Evolutionary conservation across 768 basidiomycete genomes (phyloP).

Genomic region (Rhodotorula paludigena): DNA sequence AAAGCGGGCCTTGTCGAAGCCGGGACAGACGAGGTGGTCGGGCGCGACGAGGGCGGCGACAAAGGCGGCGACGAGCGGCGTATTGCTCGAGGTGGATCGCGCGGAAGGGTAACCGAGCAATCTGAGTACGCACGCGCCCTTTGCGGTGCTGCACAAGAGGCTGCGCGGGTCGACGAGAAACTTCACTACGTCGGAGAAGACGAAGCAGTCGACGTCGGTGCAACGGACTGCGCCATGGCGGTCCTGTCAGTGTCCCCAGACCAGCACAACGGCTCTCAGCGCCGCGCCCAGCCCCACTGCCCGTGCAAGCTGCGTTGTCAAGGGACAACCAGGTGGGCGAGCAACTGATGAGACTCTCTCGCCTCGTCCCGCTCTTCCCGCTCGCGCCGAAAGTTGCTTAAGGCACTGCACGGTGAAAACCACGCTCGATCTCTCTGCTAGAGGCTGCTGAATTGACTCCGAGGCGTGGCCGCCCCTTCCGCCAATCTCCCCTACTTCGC

Average conservation of each 20-base stretch:
- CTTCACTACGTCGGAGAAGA: conserved; percentile 84
- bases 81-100: conserved; percentile 91
- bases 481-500: no score
- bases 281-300: conserved; percentile 47
- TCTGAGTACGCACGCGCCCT: conserved; percentile 2
- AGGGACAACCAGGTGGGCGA: no score
- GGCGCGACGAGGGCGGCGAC: conserved; percentile 73
- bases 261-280: conserved; percentile 64
- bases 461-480: no score
- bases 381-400: no score
- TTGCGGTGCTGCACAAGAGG: conserved; percentile 42
- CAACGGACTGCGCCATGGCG: conserved; percentile 77
- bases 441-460: no score
- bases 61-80: conserved; percentile 85
- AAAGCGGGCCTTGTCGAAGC: conserved; percentile 88
- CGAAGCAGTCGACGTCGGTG: conserved; percentile 95
- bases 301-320: conserved; percentile 11
- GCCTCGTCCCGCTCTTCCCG: no score
- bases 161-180: conserved; percentile 57
- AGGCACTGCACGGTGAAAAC: no score
- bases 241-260: conserved; percentile 88
- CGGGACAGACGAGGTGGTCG: conserved; percentile 70
- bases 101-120: conserved; percentile 66
- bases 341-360: no score
- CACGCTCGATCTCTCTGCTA: no score